Evolutionary conservation across 345 rosid species (phyloP).

Genomic region (Sisymbrium altissimum): DNA sequence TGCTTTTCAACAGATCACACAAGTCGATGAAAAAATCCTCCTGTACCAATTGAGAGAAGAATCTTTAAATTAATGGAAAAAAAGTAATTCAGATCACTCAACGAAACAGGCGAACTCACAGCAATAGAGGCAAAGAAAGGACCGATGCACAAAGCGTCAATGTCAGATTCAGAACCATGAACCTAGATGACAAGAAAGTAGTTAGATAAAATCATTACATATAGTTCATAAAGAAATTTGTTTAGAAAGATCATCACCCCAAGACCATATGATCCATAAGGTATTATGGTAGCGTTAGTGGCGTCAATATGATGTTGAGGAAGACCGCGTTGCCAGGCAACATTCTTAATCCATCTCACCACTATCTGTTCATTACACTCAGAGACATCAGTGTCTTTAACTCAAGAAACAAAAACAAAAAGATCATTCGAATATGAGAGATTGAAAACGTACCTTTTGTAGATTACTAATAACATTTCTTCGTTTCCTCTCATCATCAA

Average conservation of each 20-base stretch:
- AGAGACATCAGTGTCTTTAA: not conserved
- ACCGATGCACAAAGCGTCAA: slow-evolving; percentile 54
- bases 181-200: slow-evolving; percentile 32
- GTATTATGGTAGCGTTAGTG: slow-evolving; percentile 43
- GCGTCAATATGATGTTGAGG: slow-evolving; percentile 24
- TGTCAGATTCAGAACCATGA: slow-evolving; percentile 58
- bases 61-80: not conserved
- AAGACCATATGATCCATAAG: slow-evolving; percentile 61
- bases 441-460: slow-evolving; percentile 30
- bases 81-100: not conserved
- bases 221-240: too few relatives aligned
- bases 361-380: slow-evolving; percentile 38
- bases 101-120: slow-evolving; percentile 31
- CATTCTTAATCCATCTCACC: slow-evolving; percentile 46
- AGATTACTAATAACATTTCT: slow-evolving; percentile 35
- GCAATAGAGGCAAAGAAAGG: slow-evolving; percentile 52
- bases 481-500: slow-evolving; percentile 49
- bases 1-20: slow-evolving; percentile 43
- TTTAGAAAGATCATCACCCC: slow-evolving; percentile 39
- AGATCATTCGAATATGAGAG: too few relatives aligned
- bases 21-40: slow-evolving; percentile 55
- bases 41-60: slow-evolving; percentile 28
- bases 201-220: too few relatives aligned
- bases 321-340: slow-evolving; percentile 52
- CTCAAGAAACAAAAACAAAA: not conserved